Conservation (phyloP, 345 rosid genomes). For the Melastoma malabathricum region DNA sequence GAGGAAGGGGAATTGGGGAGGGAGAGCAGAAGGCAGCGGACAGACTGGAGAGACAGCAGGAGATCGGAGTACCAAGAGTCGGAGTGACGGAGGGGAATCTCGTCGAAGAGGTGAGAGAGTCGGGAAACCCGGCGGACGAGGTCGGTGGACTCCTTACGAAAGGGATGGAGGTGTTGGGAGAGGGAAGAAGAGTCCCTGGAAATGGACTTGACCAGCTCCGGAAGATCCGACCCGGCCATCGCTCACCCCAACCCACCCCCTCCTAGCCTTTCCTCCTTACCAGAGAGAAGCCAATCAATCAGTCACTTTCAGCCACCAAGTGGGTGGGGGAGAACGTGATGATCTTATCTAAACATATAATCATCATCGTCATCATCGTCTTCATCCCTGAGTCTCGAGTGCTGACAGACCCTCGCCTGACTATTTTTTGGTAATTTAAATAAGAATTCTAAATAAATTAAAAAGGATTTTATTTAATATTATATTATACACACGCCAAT, state of each 20-base stretch:
- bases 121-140: conserved; percentile 62
- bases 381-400: too few species aligned
- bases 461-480: too few species aligned
- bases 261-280: neutral
- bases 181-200: conserved; percentile 1
- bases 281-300: too few species aligned
- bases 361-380: too few species aligned
- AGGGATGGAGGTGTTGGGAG: conserved; percentile 9
- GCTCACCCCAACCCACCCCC: neutral
- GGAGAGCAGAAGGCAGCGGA: conserved; percentile 42
- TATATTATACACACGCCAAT: too few species aligned
- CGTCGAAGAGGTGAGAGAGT: conserved; percentile 70
- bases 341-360: too few species aligned
- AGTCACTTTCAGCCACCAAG: too few species aligned
- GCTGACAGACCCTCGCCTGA: too few species aligned
- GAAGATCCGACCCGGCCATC: conserved; percentile 13
- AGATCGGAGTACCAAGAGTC: conserved; percentile 62
- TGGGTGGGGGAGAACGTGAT: too few species aligned
- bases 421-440: too few species aligned
- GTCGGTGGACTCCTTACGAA: conserved; percentile 69
- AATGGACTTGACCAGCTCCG: conserved; percentile 13
- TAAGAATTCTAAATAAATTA: too few species aligned
- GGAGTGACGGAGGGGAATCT: conserved; percentile 21
- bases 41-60: conserved; percentile 33
- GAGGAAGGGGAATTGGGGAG: conserved; percentile 22